Evolutionary conservation across 805 yeast genomes (phyloP).

Genomic region (Saccharomyces paradoxus): DNA sequence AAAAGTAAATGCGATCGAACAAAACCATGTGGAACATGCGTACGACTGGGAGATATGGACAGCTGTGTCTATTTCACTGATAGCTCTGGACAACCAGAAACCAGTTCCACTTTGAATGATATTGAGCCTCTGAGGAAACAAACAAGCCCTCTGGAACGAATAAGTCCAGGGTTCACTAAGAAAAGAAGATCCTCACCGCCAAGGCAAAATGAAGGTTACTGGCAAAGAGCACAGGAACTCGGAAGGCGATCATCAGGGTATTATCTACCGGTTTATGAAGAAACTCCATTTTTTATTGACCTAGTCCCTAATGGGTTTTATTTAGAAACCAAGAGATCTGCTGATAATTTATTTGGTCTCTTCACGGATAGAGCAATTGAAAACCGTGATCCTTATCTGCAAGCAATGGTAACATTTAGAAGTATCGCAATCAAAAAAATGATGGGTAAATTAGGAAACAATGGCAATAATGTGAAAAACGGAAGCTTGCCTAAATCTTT

Average conservation of each 20-base stretch:
- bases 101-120: neutral
- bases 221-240: neutral
- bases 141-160: neutral
- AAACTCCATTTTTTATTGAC: conserved; percentile 10
- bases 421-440: conserved; percentile 18
- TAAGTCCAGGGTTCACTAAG: neutral
- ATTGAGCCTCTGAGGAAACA: neutral
- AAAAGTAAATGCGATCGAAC: conserved; percentile 27
- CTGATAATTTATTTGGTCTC: conserved; percentile 16
- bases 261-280: neutral
- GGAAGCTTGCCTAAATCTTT: conserved; percentile 21
- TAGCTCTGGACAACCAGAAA: neutral
- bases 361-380: conserved; percentile 21
- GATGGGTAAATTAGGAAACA: conserved; percentile 8
- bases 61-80: conserved; percentile 14
- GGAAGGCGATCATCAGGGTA: neutral
- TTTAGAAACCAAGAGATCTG: conserved; percentile 24
- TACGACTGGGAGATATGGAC: conserved; percentile 13
- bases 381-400: conserved; percentile 24
- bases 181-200: neutral
- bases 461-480: conserved; percentile 4
- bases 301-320: conserved; percentile 20
- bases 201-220: neutral
- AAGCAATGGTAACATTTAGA: conserved; percentile 15
- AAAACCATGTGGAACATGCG: conserved; percentile 24